Base-by-base conservation (phyloP, 1,284 basidiomycete genomes). In the Stygiomarasmius scandens region DNA sequence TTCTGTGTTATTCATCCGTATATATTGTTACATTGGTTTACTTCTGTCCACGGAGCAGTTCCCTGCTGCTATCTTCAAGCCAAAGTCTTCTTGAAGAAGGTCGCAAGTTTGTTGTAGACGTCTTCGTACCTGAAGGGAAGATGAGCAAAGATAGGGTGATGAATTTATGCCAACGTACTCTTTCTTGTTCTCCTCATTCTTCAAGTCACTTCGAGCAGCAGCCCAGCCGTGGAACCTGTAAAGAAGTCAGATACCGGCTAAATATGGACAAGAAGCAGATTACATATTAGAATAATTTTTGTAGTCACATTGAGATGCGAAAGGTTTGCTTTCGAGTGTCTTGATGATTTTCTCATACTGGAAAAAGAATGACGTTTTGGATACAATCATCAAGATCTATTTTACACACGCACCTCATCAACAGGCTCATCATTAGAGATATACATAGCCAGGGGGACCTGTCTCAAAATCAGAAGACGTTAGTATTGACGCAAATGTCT, bases 221-320 rank as follows among this genome's bases (percentile, higher is more conserved):
- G 87, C 88, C 80, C 86, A 90, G 41, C 87, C 88, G 67, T 90
- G 88, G 72, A 84, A 83, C 69, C 84, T 86, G 29, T 9, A 23
- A 32, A 14, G 29, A n/a, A 25, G 1, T 41, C 20, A 23, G 36
- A n/a, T 23, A 16, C n/a, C 11, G n/a, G 58, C 1, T 11, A 32
- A 32, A 49, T 29, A 11, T 20, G n/a, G 25, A 34, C 25, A 2
- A 16, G 55, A 4, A 68, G 58, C 53, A 54, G 60, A 14, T 54
- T 62, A 82, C 82, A 83, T 82, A 56, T 80, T 76, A 2, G 71
- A 61, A 58, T 85, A 89, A 56, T 75, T 68, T 66, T 86, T 83
- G 71, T 77, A 77, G 54, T 81, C 81, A 67, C 78, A 81, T 69
- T 85, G 80, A 51, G 72, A 69, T 0, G 82, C 76, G 59, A 84